Conservation (phyloP, 73 alveolate genomes). For the Stentor coeruleus region DNA sequence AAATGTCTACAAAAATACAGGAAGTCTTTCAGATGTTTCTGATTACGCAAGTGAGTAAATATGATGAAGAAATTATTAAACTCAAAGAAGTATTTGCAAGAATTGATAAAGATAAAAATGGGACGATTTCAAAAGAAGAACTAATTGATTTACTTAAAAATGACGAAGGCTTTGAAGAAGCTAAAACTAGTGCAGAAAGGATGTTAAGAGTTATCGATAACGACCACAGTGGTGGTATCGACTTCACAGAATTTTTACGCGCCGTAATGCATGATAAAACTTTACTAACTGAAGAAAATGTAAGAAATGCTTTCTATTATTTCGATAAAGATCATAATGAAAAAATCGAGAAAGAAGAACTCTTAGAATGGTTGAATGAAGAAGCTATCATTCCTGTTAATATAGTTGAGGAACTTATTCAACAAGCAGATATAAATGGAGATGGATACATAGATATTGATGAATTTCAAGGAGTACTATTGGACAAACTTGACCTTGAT, state of each 20-base stretch:
- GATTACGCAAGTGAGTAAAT: slow-evolving; percentile 12
- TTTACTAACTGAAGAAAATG: not conserved
- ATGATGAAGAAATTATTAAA: slow-evolving; percentile 8
- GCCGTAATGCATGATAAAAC: not conserved
- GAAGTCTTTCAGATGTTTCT: slow-evolving; percentile 23
- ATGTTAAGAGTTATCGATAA: slow-evolving; percentile 71
- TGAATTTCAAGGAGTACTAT: too few relatives aligned
- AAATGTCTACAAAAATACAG: not conserved
- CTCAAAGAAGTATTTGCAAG: slow-evolving; percentile 37
- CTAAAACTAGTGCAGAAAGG: slow-evolving; percentile 21
- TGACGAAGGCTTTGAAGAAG: slow-evolving; percentile 43
- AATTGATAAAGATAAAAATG: slow-evolving; percentile 44
- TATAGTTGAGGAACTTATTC: slow-evolving; percentile 28
- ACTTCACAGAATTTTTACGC: slow-evolving; percentile 64
- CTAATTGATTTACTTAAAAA: slow-evolving; percentile 45
- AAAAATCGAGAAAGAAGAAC: slow-evolving; percentile 32
- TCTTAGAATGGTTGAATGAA: slow-evolving; percentile 46
- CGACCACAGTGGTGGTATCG: slow-evolving; percentile 84
- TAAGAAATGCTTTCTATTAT: slow-evolving; percentile 32
- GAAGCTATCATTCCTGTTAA: slow-evolving; percentile 32
- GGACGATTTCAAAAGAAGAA: slow-evolving; percentile 54
- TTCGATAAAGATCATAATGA: slow-evolving; percentile 48
- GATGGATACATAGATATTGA: slow-evolving; percentile 48
- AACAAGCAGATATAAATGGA: slow-evolving; percentile 45
- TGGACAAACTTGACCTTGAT: too few relatives aligned